A percentile compares a stretch with the other conserved stretches of the same genome.
phyloP scores from a whole-genome alignment of 768 basidiomycete genomes.

The Trametes elegans region DNA sequence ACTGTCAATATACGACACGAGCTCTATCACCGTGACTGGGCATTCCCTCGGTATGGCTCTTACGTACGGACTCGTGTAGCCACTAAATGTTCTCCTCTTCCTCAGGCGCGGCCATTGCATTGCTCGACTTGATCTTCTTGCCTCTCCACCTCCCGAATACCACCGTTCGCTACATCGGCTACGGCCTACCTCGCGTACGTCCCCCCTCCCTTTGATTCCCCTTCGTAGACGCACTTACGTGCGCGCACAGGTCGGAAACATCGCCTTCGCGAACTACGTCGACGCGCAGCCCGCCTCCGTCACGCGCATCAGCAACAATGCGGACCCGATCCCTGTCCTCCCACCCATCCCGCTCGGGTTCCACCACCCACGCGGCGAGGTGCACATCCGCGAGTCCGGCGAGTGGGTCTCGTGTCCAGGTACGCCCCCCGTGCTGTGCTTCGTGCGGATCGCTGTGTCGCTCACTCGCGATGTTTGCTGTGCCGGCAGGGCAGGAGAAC shows the following conservation, averaged over 20 bases:
- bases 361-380: slow-evolving; percentile 40
- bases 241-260: slow-evolving; percentile 48
- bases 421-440: neutral
- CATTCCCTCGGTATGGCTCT: slow-evolving; percentile 37
- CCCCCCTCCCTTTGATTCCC: neutral
- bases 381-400: slow-evolving; percentile 38
- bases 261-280: slow-evolving; percentile 55
- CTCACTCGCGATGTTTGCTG: neutral
- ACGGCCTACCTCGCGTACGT: slow-evolving; percentile 33
- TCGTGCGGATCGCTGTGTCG: neutral
- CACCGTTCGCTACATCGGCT: slow-evolving; percentile 25
- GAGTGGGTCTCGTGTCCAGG: slow-evolving; percentile 53
- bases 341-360: slow-evolving; percentile 40
- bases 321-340: slow-evolving; percentile 37
- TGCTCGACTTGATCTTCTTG: slow-evolving; percentile 49
- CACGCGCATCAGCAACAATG: slow-evolving; percentile 53
- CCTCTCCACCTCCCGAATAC: slow-evolving; percentile 45
- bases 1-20: slow-evolving; percentile 35
- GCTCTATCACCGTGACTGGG: slow-evolving; percentile 42
- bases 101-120: slow-evolving; percentile 49
- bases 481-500: slow-evolving; percentile 55
- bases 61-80: neutral
- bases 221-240: neutral
- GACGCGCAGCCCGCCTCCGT: slow-evolving; percentile 41
- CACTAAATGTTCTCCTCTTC: neutral